phyloP scores from a whole-genome alignment of 2,329 filamentous ascomycete genomes.

The Claviceps pazoutovae region DNA sequence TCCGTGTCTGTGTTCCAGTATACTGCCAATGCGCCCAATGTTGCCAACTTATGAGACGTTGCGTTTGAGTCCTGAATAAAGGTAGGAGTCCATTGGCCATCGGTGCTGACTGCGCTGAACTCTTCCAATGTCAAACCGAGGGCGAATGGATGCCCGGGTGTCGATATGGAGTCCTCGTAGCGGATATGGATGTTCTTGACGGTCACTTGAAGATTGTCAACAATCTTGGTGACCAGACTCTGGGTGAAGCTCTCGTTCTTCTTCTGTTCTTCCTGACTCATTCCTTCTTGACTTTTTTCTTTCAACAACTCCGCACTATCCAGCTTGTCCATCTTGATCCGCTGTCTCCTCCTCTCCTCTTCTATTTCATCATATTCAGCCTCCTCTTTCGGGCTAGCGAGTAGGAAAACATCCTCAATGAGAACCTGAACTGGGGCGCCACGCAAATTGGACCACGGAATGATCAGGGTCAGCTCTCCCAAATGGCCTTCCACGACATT shows the following conservation, averaged over 20 bases:
- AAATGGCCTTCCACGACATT: slow-evolving; percentile 95
- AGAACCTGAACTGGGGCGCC: slow-evolving; percentile 89
- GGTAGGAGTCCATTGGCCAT: slow-evolving; percentile 86
- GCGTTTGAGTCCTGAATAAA: slow-evolving; percentile 80
- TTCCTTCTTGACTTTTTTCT: slow-evolving; percentile 79
- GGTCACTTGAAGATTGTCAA: slow-evolving; percentile 94
- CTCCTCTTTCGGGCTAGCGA: slow-evolving; percentile 92
- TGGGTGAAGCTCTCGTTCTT: slow-evolving; percentile 97
- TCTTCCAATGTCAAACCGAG: slow-evolving; percentile 86
- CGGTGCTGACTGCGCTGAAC: slow-evolving; percentile 92
- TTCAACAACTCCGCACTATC: slow-evolving; percentile 92
- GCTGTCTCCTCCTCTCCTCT: slow-evolving; percentile 71
- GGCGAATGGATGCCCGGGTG: slow-evolving; percentile 88
- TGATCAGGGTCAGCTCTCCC: slow-evolving; percentile 78
- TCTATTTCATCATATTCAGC: slow-evolving; percentile 86
- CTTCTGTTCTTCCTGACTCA: slow-evolving; percentile 89
- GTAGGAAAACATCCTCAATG: slow-evolving; percentile 91
- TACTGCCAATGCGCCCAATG: slow-evolving; percentile 73
- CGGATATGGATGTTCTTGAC: slow-evolving; percentile 98
- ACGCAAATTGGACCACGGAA: slow-evolving; percentile 94
- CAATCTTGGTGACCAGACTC: slow-evolving; percentile 87
- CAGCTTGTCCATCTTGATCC: slow-evolving; percentile 97
- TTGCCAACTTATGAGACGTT: slow-evolving; percentile 87
- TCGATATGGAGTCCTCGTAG: slow-evolving; percentile 94
- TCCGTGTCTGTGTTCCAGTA: slow-evolving; percentile 97